Percentiles rank a stretch among this genome's conserved stretches.
Evolutionary conservation across 352 stramenopile genomes (phyloP).

Genomic region (Discostella stelligera): DNA sequence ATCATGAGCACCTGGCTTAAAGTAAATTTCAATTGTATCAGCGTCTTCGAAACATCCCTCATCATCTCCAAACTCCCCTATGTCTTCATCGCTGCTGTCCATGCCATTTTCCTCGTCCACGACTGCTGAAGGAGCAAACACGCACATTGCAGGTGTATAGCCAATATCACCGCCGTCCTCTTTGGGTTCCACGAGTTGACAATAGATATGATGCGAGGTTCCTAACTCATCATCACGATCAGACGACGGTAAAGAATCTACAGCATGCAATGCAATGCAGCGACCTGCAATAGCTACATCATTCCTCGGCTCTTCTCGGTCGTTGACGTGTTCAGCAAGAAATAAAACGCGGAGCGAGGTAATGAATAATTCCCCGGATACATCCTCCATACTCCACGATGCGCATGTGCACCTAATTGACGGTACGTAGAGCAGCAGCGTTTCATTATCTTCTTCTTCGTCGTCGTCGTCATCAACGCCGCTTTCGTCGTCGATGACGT

Average conservation of each 20-base stretch:
- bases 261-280: conserved; percentile 71
- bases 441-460: conserved; percentile 22
- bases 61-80: conserved; percentile 12
- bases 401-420: conserved; percentile 41
- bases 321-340: conserved; percentile 8
- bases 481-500: conserved; percentile 14
- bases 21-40: conserved; percentile 55
- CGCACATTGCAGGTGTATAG: conserved; percentile 28
- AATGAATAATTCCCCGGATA: conserved; percentile 42
- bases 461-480: conserved; percentile 21
- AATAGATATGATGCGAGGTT: conserved; percentile 53
- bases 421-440: conserved; percentile 38
- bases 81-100: conserved; percentile 10
- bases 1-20: conserved; percentile 37
- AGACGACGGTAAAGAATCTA: conserved; percentile 43
- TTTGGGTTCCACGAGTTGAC: conserved; percentile 45
- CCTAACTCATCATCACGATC: conserved; percentile 25
- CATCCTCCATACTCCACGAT: conserved; percentile 45
- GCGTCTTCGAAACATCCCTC: conserved; percentile 28
- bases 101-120: conserved; percentile 29
- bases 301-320: conserved; percentile 9
- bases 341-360: conserved; percentile 51
- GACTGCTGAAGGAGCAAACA: conserved; percentile 24
- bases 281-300: conserved; percentile 57
- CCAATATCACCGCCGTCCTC: conserved; percentile 14